These are phyloP conservation scores for Aspergillus haitiensis DNA, from an alignment of 495 filamentous ascomycete species.

Conservation along the genomic window DNA sequence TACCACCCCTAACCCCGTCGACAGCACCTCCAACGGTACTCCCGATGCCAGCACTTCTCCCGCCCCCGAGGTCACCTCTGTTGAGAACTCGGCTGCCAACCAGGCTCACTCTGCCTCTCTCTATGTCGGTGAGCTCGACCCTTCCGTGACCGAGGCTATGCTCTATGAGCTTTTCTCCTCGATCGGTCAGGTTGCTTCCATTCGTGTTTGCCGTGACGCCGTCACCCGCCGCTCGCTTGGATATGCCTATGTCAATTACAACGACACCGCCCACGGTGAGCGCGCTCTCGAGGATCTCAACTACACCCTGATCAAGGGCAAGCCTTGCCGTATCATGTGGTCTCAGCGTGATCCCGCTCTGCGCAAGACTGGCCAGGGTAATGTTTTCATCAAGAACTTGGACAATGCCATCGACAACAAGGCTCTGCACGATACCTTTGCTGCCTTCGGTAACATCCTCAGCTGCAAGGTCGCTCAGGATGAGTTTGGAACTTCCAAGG, in stretches of 20 bases:
- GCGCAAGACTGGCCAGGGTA: slow-evolving; percentile 98
- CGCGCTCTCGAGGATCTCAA: slow-evolving; percentile 98
- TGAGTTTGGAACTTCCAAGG: slow-evolving; percentile 92
- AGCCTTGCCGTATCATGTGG: slow-evolving; percentile 99
- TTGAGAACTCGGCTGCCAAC: slow-evolving; percentile 47
- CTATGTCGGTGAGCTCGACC: slow-evolving; percentile 98
- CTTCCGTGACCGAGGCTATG: slow-evolving; percentile 98
- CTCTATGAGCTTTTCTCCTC: slow-evolving; percentile 99
- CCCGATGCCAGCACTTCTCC: slow-evolving; percentile 41
- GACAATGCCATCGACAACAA: slow-evolving; percentile 99
- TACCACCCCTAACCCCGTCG: slow-evolving; percentile 40
- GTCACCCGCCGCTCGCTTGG: slow-evolving; percentile 98
- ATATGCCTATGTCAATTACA: slow-evolving; percentile 99
- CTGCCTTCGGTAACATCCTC: slow-evolving; percentile 97
- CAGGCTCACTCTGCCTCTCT: slow-evolving; percentile 94
- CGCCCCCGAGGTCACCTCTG: slow-evolving; percentile 39
- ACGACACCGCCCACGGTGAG: slow-evolving; percentile 93
- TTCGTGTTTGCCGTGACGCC: slow-evolving; percentile 98
- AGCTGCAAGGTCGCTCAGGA: slow-evolving; percentile 99
- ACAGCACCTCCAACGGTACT: slow-evolving; percentile 42
- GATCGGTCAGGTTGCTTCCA: slow-evolving; percentile 98
- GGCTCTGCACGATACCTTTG: slow-evolving; percentile 98
- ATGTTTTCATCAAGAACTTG: slow-evolving; percentile 99
- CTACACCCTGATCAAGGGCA: slow-evolving; percentile 99
- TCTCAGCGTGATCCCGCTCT: slow-evolving; percentile 98